These are phyloP conservation scores for Aurantiochytrium sp. DNA, from an alignment of 108 stramenopile genomes.

Conservation along the genomic window DNA sequence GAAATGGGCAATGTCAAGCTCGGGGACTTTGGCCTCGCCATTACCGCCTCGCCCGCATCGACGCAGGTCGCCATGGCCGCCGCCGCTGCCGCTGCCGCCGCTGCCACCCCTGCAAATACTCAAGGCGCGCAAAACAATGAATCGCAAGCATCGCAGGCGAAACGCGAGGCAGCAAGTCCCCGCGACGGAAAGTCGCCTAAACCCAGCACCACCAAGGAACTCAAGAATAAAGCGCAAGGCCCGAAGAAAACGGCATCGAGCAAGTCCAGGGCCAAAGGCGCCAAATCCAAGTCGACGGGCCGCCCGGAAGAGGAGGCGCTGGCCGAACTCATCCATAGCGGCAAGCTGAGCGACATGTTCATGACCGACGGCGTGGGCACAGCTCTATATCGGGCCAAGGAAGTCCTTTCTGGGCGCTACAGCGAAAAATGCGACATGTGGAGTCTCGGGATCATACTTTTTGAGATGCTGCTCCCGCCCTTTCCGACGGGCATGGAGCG, in stretches of 20 bases:
- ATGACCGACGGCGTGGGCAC: conserved; percentile 90
- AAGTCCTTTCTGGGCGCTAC: conserved; percentile 75
- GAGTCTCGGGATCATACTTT: conserved; percentile 82
- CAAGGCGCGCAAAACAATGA: no score
- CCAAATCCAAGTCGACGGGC: no score
- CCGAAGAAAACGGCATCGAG: conserved; percentile 30
- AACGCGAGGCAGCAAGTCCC: not conserved
- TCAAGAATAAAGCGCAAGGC: conserved; percentile 16
- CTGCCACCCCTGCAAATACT: not conserved
- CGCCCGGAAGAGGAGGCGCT: not conserved
- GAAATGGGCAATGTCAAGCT: conserved; percentile 70
- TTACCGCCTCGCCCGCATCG: conserved; percentile 44
- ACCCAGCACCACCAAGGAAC: no score
- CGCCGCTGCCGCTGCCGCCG: not conserved
- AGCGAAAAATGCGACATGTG: conserved; percentile 81
- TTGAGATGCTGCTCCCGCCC: conserved; percentile 68
- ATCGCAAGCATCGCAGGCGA: not conserved
- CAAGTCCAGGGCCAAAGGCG: no score
- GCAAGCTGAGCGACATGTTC: no score
- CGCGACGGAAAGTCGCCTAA: no score
- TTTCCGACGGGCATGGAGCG: not conserved
- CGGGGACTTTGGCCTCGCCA: conserved; percentile 85
- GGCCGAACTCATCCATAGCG: not conserved
- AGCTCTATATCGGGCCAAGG: conserved; percentile 84
- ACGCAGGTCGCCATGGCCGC: not conserved